Base-by-base conservation (phyloP, 352 stramenopile genomes). In the Phytophthora fragariaefolia region DNA sequence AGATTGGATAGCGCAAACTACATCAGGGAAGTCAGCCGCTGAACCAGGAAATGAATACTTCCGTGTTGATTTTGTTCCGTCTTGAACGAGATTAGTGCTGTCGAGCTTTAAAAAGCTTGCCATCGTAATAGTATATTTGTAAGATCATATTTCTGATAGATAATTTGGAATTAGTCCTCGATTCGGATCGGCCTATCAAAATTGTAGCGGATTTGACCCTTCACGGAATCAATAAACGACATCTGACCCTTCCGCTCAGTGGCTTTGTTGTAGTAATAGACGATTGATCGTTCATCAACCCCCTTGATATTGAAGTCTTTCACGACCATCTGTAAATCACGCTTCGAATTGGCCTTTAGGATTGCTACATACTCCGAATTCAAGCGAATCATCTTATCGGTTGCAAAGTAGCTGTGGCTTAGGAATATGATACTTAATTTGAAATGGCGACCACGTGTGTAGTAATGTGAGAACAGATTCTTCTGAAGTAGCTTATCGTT, bases 401-500 rank as follows among this genome's bases (percentile, higher is more conserved):
- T n/a, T n/a, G n/a, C n/a, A n/a, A n/a, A n/a, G n/a, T n/a, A n/a
- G n/a, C n/a, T n/a, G n/a, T n/a, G n/a, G n/a, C n/a, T 57, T 23
- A 55, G 30, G 4, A 63, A 42, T 26, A 50, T 55, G 12, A 17
- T 46, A 27, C 43, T 56, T 45, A 49, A 45, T 64, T 49, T 64
- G 8, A 42, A 64, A 6, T 64, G 56, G 36, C 58, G 7, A 0
- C 58, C 23, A 4, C 49, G 18, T 1, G 49, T 57, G 0, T 18
- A 34, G 28, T 46, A 57, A 46, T 57, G 30, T 46, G 30, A 57
- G 20, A 57, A 57, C 7, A 57, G 7, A 42, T 57, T 57, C 30
- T 57, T 57, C 30, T 57, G 62, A 4, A 69, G 53, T 18, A 46
- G 15, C 34, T 58, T 32, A 59, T 70, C 53, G n/a, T 64, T 70